Evolutionary conservation across 139 green algal species (phyloP), one percentile per base, ranked within the genome.

Genomic region (Desmodesmus armatus): DNA sequence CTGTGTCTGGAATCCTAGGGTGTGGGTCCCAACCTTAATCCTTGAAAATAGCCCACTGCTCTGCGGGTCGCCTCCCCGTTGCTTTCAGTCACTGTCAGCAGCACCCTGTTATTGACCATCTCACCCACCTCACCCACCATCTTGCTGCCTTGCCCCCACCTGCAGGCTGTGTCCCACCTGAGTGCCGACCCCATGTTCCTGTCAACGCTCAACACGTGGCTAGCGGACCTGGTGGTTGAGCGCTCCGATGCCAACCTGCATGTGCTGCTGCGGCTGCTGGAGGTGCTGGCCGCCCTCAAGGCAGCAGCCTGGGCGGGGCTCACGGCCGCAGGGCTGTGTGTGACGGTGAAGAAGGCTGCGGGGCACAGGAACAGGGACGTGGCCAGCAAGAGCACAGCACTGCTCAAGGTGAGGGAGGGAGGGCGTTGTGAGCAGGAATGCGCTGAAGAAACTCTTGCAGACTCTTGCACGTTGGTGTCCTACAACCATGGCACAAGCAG

Each of bases 131-230:
- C n/a, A n/a, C n/a, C n/a, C n/a, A n/a, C n/a, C n/a, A n/a, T n/a
- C n/a, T n/a, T n/a, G n/a, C n/a, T n/a, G n/a, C n/a, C n/a, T n/a
- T n/a, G n/a, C n/a, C n/a, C n/a, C n/a, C n/a, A n/a, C 13, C 62
- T 9, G 11, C 31, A 85, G 79, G 44, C 62, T 21, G 19, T 84
- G 62, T 35, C 66, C 21, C 58, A 58, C 25, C 37, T 92, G 25
- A 83, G 60, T 1, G 41, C 31, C 3, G 77, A 90, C 39, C 2
- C 25, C 0, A 44, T 53, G 27, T 83, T 69, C 67, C 33, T 90
- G n/a, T 13, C 31, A 0, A 73, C 67, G 0, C 31, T 93, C 13
- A 39, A 82, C 31, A 72, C 69, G 37, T 93, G 85, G 90, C 70
- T 88, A 37, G 29, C 51, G 13, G 72, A 84, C 21, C 65, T 85